phyloP scores from a whole-genome alignment of 768 basidiomycete species.

The Coprinopsis cinerea region DNA sequence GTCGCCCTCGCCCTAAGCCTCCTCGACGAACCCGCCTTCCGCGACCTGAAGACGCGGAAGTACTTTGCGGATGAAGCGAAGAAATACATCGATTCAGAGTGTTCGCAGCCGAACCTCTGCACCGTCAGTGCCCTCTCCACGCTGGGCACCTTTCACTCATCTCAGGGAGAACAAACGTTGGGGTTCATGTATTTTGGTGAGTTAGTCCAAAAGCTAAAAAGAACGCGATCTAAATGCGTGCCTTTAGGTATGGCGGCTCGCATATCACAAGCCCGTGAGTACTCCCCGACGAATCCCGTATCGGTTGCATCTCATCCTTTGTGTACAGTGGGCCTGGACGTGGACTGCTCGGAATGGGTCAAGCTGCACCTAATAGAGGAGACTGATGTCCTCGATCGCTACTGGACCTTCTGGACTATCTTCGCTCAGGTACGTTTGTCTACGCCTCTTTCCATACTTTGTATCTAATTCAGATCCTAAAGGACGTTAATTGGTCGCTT shows the following conservation, averaged over 20 bases:
- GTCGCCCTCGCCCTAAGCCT: constrained; percentile 40
- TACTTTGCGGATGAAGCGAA: constrained; percentile 39
- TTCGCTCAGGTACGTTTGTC: constrained; percentile 39
- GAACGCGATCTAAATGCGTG: constrained; percentile 3
- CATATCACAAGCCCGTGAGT: constrained; percentile 55
- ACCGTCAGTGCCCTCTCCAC: constrained; percentile 38
- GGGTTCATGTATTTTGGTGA: constrained; percentile 44
- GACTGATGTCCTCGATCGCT: constrained; percentile 49
- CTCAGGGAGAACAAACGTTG: constrained; percentile 40
- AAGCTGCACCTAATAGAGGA: constrained; percentile 44
- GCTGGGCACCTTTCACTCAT: constrained; percentile 40
- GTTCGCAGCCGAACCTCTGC: constrained; percentile 38
- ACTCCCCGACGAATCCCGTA: not conserved
- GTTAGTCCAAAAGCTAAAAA: constrained; percentile 12
- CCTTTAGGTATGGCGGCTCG: constrained; percentile 49
- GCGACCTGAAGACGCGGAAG: constrained; percentile 36
- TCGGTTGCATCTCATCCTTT: not conserved
- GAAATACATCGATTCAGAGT: constrained; percentile 41
- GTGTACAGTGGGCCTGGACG: constrained; percentile 44
- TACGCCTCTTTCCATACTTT: not conserved
- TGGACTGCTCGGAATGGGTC: constrained; percentile 55
- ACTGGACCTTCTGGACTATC: constrained; percentile 57
- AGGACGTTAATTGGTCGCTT: constrained; percentile 62
- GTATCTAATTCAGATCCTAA: not conserved
- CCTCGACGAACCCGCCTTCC: constrained; percentile 37